phyloP scores from a whole-genome alignment of 495 filamentous ascomycete species.

The Gamarada debralockiae region DNA sequence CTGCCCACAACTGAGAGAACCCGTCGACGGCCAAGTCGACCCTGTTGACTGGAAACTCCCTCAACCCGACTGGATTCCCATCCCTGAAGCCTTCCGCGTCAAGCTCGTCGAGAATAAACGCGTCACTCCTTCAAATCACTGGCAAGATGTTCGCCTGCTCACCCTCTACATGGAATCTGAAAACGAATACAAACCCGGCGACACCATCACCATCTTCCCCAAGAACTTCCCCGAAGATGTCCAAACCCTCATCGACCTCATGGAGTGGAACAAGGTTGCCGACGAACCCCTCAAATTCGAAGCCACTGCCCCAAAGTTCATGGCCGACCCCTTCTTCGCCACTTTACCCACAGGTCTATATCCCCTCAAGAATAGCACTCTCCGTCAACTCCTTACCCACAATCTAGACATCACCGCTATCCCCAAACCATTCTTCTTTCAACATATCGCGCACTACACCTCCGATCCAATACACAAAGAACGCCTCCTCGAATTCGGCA shows the following conservation, averaged over 20 bases:
- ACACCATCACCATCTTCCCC: conserved; percentile 74
- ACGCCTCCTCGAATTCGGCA: conserved; percentile 76
- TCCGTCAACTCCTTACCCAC: conserved; percentile 72
- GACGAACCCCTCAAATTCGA: conserved; percentile 56
- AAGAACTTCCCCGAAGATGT: conserved; percentile 84
- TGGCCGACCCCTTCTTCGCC: conserved; percentile 3
- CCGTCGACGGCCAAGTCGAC: neutral
- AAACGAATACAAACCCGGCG: conserved; percentile 59
- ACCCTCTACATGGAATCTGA: conserved; percentile 43
- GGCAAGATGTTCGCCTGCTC: conserved; percentile 92
- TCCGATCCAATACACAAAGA: conserved; percentile 69
- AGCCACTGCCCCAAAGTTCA: conserved; percentile 11
- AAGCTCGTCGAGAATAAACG: conserved; percentile 57
- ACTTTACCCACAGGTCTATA: conserved; percentile 2
- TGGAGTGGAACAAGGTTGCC: conserved; percentile 71
- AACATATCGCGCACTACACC: conserved; percentile 68
- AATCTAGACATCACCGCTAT: conserved; percentile 87
- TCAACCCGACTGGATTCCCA: conserved; percentile 46
- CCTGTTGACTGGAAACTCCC: conserved; percentile 2
- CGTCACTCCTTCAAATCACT: conserved; percentile 71
- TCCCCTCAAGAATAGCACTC: conserved; percentile 42
- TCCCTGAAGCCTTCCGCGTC: conserved; percentile 45
- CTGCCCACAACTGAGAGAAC: conserved; percentile 16
- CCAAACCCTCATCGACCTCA: conserved; percentile 63
- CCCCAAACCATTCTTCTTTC: conserved; percentile 82